These are phyloP conservation scores for Phlebiopsis flavidoalba DNA, from an alignment of 768 basidiomycete genomes.

Conservation along the genomic window DNA sequence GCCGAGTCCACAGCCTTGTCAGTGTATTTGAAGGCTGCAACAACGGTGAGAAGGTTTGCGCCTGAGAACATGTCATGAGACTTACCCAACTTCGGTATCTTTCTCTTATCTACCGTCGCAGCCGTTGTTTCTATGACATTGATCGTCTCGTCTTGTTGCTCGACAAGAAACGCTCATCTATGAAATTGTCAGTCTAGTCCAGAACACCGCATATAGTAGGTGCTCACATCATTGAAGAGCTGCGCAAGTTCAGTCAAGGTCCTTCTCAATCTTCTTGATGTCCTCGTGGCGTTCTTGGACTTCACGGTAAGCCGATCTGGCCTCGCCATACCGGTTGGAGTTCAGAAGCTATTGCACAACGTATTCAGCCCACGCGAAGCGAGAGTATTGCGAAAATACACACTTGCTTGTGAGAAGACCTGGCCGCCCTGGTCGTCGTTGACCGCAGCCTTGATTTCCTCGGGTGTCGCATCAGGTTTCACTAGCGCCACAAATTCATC, in stretches of 20 bases:
- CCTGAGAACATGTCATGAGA: not conserved
- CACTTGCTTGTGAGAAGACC: constrained; percentile 77
- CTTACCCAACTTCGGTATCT: constrained; percentile 83
- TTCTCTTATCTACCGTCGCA: constrained; percentile 64
- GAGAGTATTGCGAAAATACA: not conserved
- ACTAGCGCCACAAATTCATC: constrained; percentile 35
- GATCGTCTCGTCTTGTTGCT: constrained; percentile 90
- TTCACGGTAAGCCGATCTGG: constrained; percentile 87
- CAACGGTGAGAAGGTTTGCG: not conserved
- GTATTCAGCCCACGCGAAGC: not conserved
- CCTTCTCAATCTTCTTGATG: constrained; percentile 90
- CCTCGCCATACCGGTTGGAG: constrained; percentile 87
- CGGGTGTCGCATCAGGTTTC: constrained; percentile 80
- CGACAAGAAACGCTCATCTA: constrained; percentile 94
- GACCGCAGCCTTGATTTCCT: constrained; percentile 69
- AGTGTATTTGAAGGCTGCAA: constrained; percentile 70
- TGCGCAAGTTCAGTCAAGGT: constrained; percentile 92
- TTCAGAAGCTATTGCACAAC: constrained; percentile 59
- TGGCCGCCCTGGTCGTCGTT: constrained; percentile 61
- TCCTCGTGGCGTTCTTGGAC: constrained; percentile 98
- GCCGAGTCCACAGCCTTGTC: constrained; percentile 85
- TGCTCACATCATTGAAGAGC: constrained; percentile 86
- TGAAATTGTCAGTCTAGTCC: not conserved
- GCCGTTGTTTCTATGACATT: constrained; percentile 79
- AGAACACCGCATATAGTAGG: not conserved